phyloP scores from a whole-genome alignment of 2,329 filamentous ascomycete species.

The Colletotrichum gigasporum region DNA sequence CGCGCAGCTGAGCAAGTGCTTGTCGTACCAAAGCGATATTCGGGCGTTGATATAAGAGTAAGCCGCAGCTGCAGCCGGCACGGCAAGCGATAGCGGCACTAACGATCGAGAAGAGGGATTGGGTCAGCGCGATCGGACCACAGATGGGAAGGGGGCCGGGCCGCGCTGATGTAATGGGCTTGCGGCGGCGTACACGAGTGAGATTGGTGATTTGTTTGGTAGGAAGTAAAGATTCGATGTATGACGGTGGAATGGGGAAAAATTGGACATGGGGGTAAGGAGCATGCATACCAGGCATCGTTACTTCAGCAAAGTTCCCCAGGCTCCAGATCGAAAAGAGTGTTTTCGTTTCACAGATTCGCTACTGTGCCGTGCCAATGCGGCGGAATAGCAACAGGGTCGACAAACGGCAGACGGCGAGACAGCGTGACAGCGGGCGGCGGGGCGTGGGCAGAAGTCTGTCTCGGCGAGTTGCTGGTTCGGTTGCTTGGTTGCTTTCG shows the following conservation, averaged over 20 bases:
- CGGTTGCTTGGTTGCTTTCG: too few species aligned
- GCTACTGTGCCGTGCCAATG: neutral
- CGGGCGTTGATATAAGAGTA: conserved; percentile 84
- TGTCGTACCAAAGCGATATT: conserved; percentile 73
- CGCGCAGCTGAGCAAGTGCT: conserved; percentile 64
- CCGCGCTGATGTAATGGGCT: neutral
- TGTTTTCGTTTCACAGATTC: neutral
- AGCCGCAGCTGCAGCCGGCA: conserved; percentile 71
- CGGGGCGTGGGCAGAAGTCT: neutral
- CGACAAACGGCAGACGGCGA: neutral
- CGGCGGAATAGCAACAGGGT: neutral
- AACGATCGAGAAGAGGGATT: neutral
- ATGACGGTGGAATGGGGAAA: neutral
- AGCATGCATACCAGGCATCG: conserved; percentile 25
- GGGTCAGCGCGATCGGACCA: conserved; percentile 16
- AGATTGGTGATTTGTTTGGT: neutral
- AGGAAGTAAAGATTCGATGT: neutral
- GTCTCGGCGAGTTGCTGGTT: too few species aligned
- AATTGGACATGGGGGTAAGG: neutral
- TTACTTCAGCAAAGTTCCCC: neutral
- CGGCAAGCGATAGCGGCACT: conserved; percentile 64
- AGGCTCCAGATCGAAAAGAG: neutral
- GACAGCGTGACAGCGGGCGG: neutral
- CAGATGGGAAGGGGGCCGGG: neutral
- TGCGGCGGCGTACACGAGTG: neutral